Evolutionary conservation across 805 yeast species (phyloP), one percentile per base, ranked within the genome.

Genomic region (Metschnikowia borealis): DNA sequence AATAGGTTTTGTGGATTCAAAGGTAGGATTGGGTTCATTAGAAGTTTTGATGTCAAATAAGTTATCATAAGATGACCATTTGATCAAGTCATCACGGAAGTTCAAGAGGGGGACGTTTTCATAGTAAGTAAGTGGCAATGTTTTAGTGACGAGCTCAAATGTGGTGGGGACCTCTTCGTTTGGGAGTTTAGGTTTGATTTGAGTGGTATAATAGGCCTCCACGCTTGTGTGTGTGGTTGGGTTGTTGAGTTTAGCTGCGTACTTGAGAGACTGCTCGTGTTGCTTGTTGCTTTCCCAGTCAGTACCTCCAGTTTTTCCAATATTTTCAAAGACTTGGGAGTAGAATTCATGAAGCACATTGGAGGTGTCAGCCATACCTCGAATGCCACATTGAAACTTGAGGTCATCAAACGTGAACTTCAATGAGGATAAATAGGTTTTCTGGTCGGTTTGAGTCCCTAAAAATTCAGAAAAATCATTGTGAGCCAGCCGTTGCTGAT

Each of bases 391-490:
- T 51, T 83, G 84, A 52, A 60, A 75, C 26, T 61, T 64, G 7
- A 83, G 75, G 57, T 88, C 95, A 31, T 75, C 74, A 66, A 85
- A 75, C 11, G 89, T 70, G 37, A 77, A 79, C 45, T 71, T 74
- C 6, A 72, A 57, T 0, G 90, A 83, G 0, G 82, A 71, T 13
- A 70, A 61, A 38, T 76, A 64, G 23, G 68, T 73, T 18, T 60
- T 58, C 3, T 56, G 61, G 2, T 51, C 51, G 5, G 50, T 44
- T 6, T 29, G 35, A 10, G 44, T 46, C 14, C 18, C 37, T 7
- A 33, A 34, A 46, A 66, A 63, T 50, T 77, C 83, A 2, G 67
- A 48, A 50, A 84, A 78, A 47, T 74, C 72, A 49, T 73, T 65
- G 60, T 85, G 90, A 5, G 81, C 55, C 47, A 77, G 69, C 32